These are phyloP conservation scores for Candida easanensis DNA, from an alignment of 805 yeast species.

Conservation along the genomic window DNA sequence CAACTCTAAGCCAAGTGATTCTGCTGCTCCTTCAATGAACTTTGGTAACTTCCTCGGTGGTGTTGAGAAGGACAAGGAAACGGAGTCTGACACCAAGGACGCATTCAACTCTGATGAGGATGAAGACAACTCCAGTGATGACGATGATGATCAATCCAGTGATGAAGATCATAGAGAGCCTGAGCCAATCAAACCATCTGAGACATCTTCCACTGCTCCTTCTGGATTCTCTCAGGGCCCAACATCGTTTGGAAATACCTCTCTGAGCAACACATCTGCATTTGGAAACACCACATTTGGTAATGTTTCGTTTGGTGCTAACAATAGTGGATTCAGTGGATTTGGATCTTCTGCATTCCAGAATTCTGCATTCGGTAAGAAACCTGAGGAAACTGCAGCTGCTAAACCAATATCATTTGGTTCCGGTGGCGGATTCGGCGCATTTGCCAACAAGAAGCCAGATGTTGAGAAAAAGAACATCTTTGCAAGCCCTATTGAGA, in stretches of 20 bases:
- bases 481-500: slow-evolving; percentile 7
- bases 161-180: slow-evolving; percentile 1
- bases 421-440: slow-evolving; percentile 15
- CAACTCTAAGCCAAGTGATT: neutral
- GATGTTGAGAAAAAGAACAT: slow-evolving; percentile 15
- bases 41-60: slow-evolving; percentile 11
- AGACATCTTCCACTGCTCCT: neutral
- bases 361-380: slow-evolving; percentile 1
- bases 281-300: slow-evolving; percentile 6
- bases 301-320: neutral
- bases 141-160: slow-evolving; percentile 7
- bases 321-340: neutral
- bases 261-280: neutral
- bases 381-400: neutral
- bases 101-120: slow-evolving; percentile 9
- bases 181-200: neutral
- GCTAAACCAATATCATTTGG: neutral
- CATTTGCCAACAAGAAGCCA: slow-evolving; percentile 14
- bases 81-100: slow-evolving; percentile 5
- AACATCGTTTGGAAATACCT: neutral
- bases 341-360: slow-evolving; percentile 7
- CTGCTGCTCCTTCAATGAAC: neutral
- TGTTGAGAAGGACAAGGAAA: neutral
- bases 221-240: slow-evolving; percentile 2
- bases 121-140: slow-evolving; percentile 10